Conservation (phyloP, 1,284 basidiomycete genomes). For the Phlebopus sp. region DNA sequence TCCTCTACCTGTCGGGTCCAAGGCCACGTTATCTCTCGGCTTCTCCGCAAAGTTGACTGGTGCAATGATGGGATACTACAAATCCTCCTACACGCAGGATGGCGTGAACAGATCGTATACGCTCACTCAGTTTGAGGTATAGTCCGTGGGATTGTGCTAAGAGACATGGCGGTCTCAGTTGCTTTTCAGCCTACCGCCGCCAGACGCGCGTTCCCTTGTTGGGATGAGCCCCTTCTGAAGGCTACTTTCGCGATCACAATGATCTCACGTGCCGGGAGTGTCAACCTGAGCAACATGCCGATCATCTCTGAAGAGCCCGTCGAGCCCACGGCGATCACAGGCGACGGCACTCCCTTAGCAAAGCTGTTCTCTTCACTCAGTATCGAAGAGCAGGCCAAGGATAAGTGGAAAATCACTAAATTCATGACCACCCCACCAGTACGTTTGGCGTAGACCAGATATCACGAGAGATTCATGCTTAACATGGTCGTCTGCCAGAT, state of each 20-base stretch:
- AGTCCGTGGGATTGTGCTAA: slow-evolving; percentile 9
- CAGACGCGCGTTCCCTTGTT: slow-evolving; percentile 80
- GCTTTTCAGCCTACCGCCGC: slow-evolving; percentile 79
- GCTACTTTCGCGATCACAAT: slow-evolving; percentile 83
- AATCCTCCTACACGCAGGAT: slow-evolving; percentile 52
- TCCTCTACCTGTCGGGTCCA: slow-evolving; percentile 59
- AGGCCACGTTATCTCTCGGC: slow-evolving; percentile 58
- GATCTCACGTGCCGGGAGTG: slow-evolving; percentile 77
- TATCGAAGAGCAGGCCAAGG: slow-evolving; percentile 31
- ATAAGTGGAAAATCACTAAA: slow-evolving; percentile 78
- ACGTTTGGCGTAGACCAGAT: slow-evolving; percentile 9
- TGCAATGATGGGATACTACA: slow-evolving; percentile 75
- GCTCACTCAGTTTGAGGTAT: slow-evolving; percentile 81
- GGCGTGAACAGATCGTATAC: slow-evolving; percentile 67
- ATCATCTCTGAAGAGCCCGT: slow-evolving; percentile 54
- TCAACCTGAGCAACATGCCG: slow-evolving; percentile 88
- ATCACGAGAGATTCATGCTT: background rate
- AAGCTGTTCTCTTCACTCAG: slow-evolving; percentile 38
- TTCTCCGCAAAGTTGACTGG: slow-evolving; percentile 66
- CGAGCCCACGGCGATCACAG: slow-evolving; percentile 28
- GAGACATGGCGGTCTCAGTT: slow-evolving; percentile 23
- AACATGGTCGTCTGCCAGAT: slow-evolving; percentile 40
- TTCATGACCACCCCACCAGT: slow-evolving; percentile 72
- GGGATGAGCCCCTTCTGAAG: slow-evolving; percentile 94
- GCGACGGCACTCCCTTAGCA: slow-evolving; percentile 30